A percentile compares a stretch with the other conserved stretches of the same genome.
These are phyloP conservation scores for Leccinum pachyderme DNA, from an alignment of 1,284 basidiomycete species.

Conservation along the genomic window DNA sequence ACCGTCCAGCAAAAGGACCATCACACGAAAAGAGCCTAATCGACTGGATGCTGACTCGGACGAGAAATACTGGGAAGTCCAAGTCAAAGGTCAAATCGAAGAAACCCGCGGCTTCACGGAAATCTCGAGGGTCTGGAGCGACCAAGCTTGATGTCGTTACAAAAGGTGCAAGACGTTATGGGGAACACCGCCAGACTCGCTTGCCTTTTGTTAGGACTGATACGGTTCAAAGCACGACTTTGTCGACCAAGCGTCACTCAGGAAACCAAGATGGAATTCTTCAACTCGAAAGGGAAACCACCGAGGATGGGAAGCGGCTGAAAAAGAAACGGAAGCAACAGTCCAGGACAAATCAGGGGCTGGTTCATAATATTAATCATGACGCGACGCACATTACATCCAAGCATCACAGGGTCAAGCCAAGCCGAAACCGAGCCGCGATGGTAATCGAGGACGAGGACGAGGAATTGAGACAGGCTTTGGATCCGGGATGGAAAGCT, in stretches of 20 bases:
- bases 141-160: constrained; percentile 38
- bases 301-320: constrained; percentile 7
- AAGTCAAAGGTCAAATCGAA: constrained; percentile 14
- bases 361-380: constrained; percentile 26
- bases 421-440: constrained; percentile 1
- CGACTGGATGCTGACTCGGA: constrained; percentile 56
- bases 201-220: constrained; percentile 31
- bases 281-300: constrained; percentile 1
- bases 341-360: constrained; percentile 9
- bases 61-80: constrained; percentile 35
- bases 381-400: constrained; percentile 29
- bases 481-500: constrained; percentile 41
- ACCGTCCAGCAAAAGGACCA: constrained; percentile 23
- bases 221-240: constrained; percentile 3
- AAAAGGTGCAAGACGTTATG: constrained; percentile 33
- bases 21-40: constrained; percentile 46
- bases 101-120: constrained; percentile 3
- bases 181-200: constrained; percentile 38
- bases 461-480: constrained; percentile 41
- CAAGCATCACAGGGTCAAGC: constrained; percentile 18
- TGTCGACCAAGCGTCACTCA: constrained; percentile 7
- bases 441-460: constrained; percentile 41
- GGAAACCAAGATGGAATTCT: constrained; percentile 4
- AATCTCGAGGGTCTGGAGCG: constrained; percentile 8
- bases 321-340: constrained; percentile 16